Evolutionary conservation across 805 yeast species (phyloP).

Genomic region (Starmera pachycereana): DNA sequence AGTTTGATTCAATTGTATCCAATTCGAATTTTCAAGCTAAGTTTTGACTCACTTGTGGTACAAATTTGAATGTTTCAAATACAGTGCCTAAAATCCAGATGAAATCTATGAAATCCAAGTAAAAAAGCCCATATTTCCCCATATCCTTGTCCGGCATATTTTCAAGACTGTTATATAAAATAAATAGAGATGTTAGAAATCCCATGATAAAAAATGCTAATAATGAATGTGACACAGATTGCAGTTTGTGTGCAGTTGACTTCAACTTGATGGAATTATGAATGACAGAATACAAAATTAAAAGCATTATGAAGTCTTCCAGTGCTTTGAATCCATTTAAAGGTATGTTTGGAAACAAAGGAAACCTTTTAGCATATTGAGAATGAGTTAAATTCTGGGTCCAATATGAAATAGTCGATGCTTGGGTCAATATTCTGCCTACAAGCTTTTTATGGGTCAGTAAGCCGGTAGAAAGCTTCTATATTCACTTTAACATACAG

Average conservation of each 20-base stretch:
- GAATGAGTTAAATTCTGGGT: constrained; percentile 5
- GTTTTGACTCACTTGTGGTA: constrained; percentile 26
- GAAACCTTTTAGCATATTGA: constrained; percentile 24
- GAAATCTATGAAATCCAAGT: constrained; percentile 31
- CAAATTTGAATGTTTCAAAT: constrained; percentile 16
- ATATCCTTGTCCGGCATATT: constrained; percentile 4
- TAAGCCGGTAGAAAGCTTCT: background rate
- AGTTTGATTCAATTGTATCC: background rate
- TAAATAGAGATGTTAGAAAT: background rate
- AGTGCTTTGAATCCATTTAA: constrained; percentile 1
- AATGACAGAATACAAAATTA: constrained; percentile 1
- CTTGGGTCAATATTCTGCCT: background rate
- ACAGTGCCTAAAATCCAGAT: constrained; percentile 27
- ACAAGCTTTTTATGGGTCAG: constrained; percentile 1
- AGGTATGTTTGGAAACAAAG: constrained; percentile 20
- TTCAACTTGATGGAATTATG: constrained; percentile 9
- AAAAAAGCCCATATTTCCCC: constrained; percentile 23
- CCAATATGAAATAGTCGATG: background rate
- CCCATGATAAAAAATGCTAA: background rate
- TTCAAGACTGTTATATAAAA: constrained; percentile 1
- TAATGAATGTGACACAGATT: constrained; percentile 22
- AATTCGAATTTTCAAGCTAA: no score
- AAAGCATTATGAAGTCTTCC: background rate
- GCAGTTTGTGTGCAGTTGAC: constrained; percentile 25
- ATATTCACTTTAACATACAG: constrained; percentile 4